Conservation (phyloP, 192 early-diverging fungal species). For the Mortierella antarctica region DNA sequence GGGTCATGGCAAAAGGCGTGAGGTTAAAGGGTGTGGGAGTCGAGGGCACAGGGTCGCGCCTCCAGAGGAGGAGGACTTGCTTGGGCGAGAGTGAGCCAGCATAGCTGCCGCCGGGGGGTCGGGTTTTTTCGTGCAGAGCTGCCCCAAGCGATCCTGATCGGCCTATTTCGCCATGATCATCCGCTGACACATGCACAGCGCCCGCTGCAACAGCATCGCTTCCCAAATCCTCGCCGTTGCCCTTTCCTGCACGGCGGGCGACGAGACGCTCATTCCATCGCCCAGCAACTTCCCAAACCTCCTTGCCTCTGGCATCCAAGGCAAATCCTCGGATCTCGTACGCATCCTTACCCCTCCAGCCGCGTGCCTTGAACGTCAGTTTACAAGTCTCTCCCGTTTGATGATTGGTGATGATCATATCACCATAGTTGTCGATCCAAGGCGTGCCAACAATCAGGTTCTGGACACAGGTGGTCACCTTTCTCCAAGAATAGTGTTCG, state of each 20-base stretch:
- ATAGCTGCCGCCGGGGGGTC: conserved; percentile 12
- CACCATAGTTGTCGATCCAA: conserved; percentile 89
- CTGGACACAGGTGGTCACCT: conserved; percentile 87
- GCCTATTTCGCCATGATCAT: conserved; percentile 31
- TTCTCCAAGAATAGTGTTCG: conserved; percentile 90
- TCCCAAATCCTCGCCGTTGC: conserved; percentile 53
- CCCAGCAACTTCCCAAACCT: conserved; percentile 72
- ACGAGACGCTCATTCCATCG: conserved; percentile 76
- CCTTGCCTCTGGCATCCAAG: conserved; percentile 56
- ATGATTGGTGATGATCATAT: conserved; percentile 84
- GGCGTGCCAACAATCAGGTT: conserved; percentile 88
- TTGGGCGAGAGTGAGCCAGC: conserved; percentile 47
- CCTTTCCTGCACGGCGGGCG: conserved; percentile 56
- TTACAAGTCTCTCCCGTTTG: conserved; percentile 83
- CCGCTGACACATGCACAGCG: conserved; percentile 35
- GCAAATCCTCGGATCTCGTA: conserved; percentile 71
- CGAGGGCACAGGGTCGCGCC: conserved; percentile 61
- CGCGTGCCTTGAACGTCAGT: conserved; percentile 82
- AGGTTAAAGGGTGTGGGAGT: conserved; percentile 74
- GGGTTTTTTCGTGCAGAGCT: conserved; percentile 13
- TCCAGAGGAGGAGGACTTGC: conserved; percentile 72
- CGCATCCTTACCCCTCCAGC: conserved; percentile 76
- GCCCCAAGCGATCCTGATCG: neutral
- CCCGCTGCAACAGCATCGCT: conserved; percentile 54
- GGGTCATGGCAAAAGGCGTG: conserved; percentile 79